A percentile compares a stretch with the other conserved stretches of the same genome.
Conservation (phyloP, 2,329 filamentous ascomycete species). For the Fusarium euwallaceae region DNA sequence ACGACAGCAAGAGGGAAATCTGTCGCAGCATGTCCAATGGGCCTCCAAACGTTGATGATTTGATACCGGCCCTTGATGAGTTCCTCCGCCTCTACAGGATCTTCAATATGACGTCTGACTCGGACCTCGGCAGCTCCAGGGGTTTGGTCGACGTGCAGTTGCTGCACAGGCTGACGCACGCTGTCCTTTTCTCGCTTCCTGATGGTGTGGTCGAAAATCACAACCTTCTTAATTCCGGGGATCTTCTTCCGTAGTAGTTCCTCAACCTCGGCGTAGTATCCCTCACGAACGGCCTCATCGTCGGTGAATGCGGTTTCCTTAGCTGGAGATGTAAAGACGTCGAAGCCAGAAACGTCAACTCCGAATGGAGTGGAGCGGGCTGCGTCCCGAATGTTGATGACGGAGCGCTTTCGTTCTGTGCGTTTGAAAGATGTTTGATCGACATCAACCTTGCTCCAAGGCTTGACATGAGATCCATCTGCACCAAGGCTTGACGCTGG, state of each 20-base stretch:
- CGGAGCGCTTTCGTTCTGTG: slow-evolving; percentile 35
- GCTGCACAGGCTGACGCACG: slow-evolving; percentile 74
- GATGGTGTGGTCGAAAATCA: slow-evolving; percentile 81
- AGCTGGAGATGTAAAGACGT: slow-evolving; percentile 50
- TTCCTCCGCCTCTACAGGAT: slow-evolving; percentile 57
- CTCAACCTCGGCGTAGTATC: slow-evolving; percentile 75
- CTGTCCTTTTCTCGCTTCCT: slow-evolving; percentile 66
- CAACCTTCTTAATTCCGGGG: slow-evolving; percentile 69
- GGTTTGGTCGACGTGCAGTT: slow-evolving; percentile 81
- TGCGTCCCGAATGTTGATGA: slow-evolving; percentile 41
- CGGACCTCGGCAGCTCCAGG: slow-evolving; percentile 71
- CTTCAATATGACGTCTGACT: slow-evolving; percentile 71
- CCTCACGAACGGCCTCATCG: slow-evolving; percentile 64
- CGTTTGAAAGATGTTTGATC: slow-evolving; percentile 39
- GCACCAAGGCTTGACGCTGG: slow-evolving; percentile 31
- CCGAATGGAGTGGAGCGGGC: slow-evolving; percentile 31
- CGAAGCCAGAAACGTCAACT: slow-evolving; percentile 44
- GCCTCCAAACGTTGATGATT: slow-evolving; percentile 64
- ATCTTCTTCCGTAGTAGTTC: slow-evolving; percentile 67
- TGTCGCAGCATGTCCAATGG: slow-evolving; percentile 45
- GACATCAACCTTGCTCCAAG: slow-evolving; percentile 44
- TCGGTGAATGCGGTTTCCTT: slow-evolving; percentile 68
- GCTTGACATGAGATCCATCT: slow-evolving; percentile 23
- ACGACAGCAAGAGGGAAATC: slow-evolving; percentile 44
- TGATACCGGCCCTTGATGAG: slow-evolving; percentile 58